Percentiles rank a stretch among this genome's conserved stretches.
Evolutionary conservation across 31 red algal species (phyloP).

Genomic region (Porphyra umbilicalis): DNA sequence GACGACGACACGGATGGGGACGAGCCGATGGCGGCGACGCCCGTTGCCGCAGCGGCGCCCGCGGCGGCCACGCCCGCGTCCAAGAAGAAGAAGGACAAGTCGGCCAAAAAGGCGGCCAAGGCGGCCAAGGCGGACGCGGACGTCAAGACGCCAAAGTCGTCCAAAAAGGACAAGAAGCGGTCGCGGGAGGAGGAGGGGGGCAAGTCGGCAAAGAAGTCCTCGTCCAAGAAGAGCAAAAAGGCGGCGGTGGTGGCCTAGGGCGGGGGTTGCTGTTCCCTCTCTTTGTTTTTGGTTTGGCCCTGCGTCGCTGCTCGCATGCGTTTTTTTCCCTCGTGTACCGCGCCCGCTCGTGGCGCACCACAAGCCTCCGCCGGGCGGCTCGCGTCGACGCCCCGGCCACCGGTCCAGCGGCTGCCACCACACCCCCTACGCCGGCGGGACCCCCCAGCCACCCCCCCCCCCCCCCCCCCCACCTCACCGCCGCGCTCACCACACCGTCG

Average conservation of each 20-base stretch:
- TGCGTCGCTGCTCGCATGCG: background rate
- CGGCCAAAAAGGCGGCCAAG: conserved; percentile 32
- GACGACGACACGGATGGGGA: background rate
- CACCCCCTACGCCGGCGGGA: too few relatives aligned
- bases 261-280: too few relatives aligned
- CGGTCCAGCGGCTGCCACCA: too few relatives aligned
- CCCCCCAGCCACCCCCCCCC: background rate
- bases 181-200: conserved; percentile 15
- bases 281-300: background rate
- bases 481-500: background rate
- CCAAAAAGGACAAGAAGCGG: conserved; percentile 59
- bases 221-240: conserved; percentile 55
- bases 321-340: background rate
- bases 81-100: conserved; percentile 2
- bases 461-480: too few relatives aligned
- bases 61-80: background rate
- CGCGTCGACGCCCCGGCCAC: too few relatives aligned
- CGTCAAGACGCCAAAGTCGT: conserved; percentile 8
- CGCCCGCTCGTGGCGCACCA: too few relatives aligned
- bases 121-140: conserved; percentile 32
- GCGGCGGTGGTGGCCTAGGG: background rate
- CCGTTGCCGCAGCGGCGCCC: too few relatives aligned
- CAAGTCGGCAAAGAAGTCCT: background rate
- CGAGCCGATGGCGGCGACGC: conserved; percentile 3
- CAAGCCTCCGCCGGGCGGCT: too few relatives aligned